A percentile compares a stretch with the other conserved stretches of the same genome.
These are phyloP conservation scores for Phaeolepiota aurea DNA, from an alignment of 768 basidiomycete genomes.

Conservation along the genomic window DNA sequence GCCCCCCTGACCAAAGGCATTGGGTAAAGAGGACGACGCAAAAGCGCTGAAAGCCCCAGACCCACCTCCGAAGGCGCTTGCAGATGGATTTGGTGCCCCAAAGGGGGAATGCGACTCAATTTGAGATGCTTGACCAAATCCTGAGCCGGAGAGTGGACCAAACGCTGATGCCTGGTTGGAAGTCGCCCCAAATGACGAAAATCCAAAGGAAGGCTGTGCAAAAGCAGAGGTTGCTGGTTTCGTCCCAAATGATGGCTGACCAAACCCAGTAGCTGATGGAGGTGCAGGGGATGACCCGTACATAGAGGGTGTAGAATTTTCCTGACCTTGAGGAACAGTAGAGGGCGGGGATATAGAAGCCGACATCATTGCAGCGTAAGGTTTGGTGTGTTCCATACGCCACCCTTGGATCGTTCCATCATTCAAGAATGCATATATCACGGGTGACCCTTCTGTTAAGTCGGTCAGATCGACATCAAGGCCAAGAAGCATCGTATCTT, in stretches of 20 bases:
- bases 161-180: slow-evolving; percentile 11
- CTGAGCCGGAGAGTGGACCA: slow-evolving; percentile 6
- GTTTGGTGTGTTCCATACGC: slow-evolving; percentile 52
- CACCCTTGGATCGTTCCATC: slow-evolving; percentile 75
- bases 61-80: slow-evolving; percentile 16
- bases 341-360: slow-evolving; percentile 5
- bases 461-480: slow-evolving; percentile 63
- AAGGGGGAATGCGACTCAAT: slow-evolving; percentile 19
- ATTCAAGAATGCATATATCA: slow-evolving; percentile 69
- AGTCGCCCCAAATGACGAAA: slow-evolving; percentile 6
- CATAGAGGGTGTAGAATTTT: neutral
- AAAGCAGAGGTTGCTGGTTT: slow-evolving; percentile 15
- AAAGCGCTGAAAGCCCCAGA: slow-evolving; percentile 11
- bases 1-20: slow-evolving; percentile 19
- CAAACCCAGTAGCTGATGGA: slow-evolving; percentile 4
- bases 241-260: slow-evolving; percentile 3
- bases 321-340: neutral
- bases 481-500: slow-evolving; percentile 62
- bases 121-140: slow-evolving; percentile 14
- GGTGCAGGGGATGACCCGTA: neutral
- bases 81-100: slow-evolving; percentile 14
- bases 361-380: slow-evolving; percentile 50
- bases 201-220: slow-evolving; percentile 19
- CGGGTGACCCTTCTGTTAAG: slow-evolving; percentile 32
- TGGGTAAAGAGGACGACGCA: slow-evolving; percentile 7